A percentile compares a stretch with the other conserved stretches of the same genome.
Evolutionary conservation across 371 early-diverging fungal genomes (phyloP).

Genomic region (Rhizopus sp.): DNA sequence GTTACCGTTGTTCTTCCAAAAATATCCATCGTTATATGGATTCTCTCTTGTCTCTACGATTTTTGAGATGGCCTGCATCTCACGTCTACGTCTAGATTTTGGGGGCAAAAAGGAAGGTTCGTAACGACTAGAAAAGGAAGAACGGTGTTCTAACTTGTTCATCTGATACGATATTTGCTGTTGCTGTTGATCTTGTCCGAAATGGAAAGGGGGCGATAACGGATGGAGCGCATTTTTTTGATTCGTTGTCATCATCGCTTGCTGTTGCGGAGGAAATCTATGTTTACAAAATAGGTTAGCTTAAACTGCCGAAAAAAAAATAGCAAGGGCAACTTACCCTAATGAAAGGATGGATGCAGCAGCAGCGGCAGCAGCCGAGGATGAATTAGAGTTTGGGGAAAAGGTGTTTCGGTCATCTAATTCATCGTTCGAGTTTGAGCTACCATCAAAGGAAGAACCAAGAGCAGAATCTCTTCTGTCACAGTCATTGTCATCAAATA

Average conservation of each 20-base stretch:
- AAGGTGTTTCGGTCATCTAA: background rate
- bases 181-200: background rate
- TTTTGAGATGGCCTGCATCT: conserved; percentile 62
- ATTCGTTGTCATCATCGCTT: background rate
- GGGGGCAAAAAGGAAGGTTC: conserved; percentile 11
- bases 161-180: background rate
- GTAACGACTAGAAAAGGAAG: background rate
- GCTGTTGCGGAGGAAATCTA: background rate
- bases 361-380: background rate
- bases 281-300: background rate
- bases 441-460: conserved; percentile 31
- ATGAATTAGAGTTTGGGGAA: background rate
- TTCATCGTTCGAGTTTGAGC: conserved; percentile 25
- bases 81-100: conserved; percentile 40
- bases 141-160: background rate
- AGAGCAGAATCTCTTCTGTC: conserved; percentile 27
- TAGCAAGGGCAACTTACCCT: background rate
- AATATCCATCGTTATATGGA: conserved; percentile 49
- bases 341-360: conserved; percentile 1
- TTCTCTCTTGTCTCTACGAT: conserved; percentile 57
- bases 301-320: background rate
- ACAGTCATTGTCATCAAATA: conserved; percentile 21
- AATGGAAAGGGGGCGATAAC: background rate
- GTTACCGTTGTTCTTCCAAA: conserved; percentile 65
- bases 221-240: background rate